Percentiles rank a stretch among this genome's conserved stretches.
Evolutionary conservation across 345 rosid genomes (phyloP).

Genomic region (Lepidium africanum): DNA sequence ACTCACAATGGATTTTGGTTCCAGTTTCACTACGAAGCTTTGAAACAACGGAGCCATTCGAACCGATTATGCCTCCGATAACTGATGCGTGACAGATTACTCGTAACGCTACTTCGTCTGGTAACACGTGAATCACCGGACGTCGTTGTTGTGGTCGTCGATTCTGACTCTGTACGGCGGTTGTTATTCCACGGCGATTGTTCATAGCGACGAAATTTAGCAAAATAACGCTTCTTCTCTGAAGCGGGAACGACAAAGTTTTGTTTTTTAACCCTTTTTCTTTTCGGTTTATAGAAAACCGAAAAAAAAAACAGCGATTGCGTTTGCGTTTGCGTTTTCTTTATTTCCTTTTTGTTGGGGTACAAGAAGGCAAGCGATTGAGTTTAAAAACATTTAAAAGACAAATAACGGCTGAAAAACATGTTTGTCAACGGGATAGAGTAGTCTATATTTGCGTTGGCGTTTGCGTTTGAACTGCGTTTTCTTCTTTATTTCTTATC

Average conservation of each 20-base stretch:
- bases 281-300: no score
- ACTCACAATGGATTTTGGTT: slow-evolving; percentile 34
- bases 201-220: slow-evolving; percentile 18
- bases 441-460: no score
- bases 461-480: no score
- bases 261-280: no score
- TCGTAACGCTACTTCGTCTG: slow-evolving; percentile 30
- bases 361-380: no score
- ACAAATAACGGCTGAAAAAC: no score
- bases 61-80: slow-evolving; percentile 38
- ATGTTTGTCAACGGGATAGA: no score
- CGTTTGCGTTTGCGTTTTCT: no score
- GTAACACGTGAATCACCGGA: slow-evolving; percentile 5
- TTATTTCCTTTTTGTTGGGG: no score
- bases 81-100: slow-evolving; percentile 36
- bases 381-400: no score
- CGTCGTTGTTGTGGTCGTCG: slow-evolving; percentile 13
- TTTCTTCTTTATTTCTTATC: no score
- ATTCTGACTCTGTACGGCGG: not conserved
- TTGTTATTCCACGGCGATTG: slow-evolving; percentile 6
- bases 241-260: slow-evolving; percentile 19
- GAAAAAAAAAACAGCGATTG: no score
- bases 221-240: not conserved
- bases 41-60: slow-evolving; percentile 27
- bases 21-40: slow-evolving; percentile 32